Evolutionary conservation across 2,329 filamentous ascomycete genomes (phyloP).

Genomic region (Penicillium vulpinum): DNA sequence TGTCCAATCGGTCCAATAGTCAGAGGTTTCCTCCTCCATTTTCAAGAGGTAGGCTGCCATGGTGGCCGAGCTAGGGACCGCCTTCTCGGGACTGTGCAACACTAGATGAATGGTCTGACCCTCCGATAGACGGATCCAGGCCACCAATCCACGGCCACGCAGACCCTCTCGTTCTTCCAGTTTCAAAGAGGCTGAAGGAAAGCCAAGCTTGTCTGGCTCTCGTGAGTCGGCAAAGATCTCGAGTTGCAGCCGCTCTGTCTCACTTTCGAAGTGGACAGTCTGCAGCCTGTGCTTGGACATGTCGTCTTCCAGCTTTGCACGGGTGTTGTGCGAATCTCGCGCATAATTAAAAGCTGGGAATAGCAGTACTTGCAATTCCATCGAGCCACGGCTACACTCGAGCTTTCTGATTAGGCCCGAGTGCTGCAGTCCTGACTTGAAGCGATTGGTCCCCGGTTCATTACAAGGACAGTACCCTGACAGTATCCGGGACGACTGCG

Average conservation of each 20-base stretch:
- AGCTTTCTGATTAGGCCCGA: constrained; percentile 64
- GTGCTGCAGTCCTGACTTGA: constrained; percentile 48
- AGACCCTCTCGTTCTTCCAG: constrained; percentile 55
- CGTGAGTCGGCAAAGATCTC: constrained; percentile 66
- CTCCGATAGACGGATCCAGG: constrained; percentile 60
- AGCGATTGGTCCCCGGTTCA: constrained; percentile 48
- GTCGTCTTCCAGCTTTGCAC: constrained; percentile 36
- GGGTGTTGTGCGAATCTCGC: constrained; percentile 55
- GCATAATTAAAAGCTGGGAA: constrained; percentile 75
- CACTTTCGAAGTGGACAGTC: constrained; percentile 63
- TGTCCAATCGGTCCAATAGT: constrained; percentile 74
- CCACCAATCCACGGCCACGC: constrained; percentile 63
- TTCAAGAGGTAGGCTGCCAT: constrained; percentile 59
- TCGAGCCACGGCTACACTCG: constrained; percentile 68
- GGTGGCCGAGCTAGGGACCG: constrained; percentile 60
- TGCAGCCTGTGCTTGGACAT: constrained; percentile 51
- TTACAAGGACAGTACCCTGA: constrained; percentile 39
- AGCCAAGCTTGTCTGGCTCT: constrained; percentile 47
- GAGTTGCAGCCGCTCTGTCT: constrained; percentile 62
- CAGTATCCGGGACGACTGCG: constrained; percentile 30
- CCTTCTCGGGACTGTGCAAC: constrained; percentile 61
- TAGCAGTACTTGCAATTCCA: constrained; percentile 67
- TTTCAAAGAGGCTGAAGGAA: constrained; percentile 56
- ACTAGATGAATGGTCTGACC: constrained; percentile 70
- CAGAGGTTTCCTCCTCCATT: constrained; percentile 68